Evolutionary conservation across 768 basidiomycete species (phyloP).

Genomic region (Tricholoma furcatifolium): DNA sequence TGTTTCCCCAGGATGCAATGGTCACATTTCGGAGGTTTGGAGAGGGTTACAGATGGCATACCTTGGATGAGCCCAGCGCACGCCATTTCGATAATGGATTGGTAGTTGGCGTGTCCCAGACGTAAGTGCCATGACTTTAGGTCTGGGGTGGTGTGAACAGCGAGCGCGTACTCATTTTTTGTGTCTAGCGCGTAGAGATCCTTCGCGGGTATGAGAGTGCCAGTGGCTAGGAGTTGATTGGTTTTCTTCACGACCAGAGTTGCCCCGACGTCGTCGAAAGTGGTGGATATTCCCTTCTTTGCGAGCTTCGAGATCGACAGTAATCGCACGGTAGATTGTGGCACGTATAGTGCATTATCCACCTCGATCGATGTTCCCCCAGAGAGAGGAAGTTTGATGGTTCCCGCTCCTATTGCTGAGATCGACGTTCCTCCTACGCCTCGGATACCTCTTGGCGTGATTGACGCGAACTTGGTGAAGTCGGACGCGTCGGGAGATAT

Average conservation of each 20-base stretch:
- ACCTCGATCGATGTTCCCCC: background rate
- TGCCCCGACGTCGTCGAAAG: background rate
- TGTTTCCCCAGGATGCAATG: conserved; percentile 2
- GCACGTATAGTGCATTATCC: background rate
- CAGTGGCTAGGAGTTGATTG: background rate
- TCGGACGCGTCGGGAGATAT: background rate
- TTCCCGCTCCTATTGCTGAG: background rate
- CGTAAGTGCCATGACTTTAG: background rate
- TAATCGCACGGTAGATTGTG: background rate
- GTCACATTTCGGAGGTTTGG: no score
- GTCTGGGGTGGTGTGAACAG: background rate
- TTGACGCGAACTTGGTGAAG: background rate
- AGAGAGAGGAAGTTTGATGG: background rate
- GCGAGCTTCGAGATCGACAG: background rate
- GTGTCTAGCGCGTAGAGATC: conserved; percentile 1
- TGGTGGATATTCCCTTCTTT: background rate
- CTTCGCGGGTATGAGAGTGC: background rate
- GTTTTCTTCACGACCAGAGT: background rate
- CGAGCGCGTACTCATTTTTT: background rate
- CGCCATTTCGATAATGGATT: no score
- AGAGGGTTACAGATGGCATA: background rate
- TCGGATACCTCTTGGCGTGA: background rate
- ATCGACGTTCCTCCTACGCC: background rate
- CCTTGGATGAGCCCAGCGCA: background rate
- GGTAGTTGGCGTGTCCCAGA: no score